phyloP scores from a whole-genome alignment of 257 asterid genomes.

The Solanum tarijense region DNA sequence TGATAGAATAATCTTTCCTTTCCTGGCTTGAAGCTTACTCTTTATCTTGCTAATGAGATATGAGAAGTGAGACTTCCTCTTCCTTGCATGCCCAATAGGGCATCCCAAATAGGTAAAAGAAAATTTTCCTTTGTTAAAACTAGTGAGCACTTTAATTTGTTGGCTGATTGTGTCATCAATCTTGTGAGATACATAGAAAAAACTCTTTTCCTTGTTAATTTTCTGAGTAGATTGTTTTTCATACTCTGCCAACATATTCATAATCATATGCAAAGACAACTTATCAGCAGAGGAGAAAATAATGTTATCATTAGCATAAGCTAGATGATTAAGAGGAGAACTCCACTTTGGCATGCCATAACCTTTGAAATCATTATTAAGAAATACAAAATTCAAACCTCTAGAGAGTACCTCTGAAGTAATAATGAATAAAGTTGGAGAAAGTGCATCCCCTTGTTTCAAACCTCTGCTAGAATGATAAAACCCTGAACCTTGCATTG shows the following conservation, averaged over 20 bases:
- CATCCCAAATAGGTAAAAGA: too few species aligned
- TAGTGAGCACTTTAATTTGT: neutral
- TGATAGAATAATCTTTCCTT: too few species aligned
- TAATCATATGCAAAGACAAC: neutral
- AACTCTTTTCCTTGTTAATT: neutral
- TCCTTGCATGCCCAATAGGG: too few species aligned
- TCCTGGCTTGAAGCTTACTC: too few species aligned
- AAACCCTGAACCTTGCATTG: too few species aligned
- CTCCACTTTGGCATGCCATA: neutral
- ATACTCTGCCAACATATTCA: neutral
- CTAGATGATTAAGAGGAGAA: neutral
- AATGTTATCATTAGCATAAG: neutral
- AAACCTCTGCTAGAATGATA: fast-evolving
- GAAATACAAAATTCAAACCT: too few species aligned
- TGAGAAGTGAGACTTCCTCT: too few species aligned
- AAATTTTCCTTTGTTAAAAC: too few species aligned
- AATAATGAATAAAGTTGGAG: too few species aligned
- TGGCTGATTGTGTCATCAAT: neutral
- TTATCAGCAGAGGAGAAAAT: too few species aligned
- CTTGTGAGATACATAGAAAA: neutral
- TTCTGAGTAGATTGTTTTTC: neutral
- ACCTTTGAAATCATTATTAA: neutral
- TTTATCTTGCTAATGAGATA: too few species aligned
- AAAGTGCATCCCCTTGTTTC: fast-evolving
- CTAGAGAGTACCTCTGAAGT: too few species aligned